Base-by-base conservation (phyloP, 2,329 filamentous ascomycete species). In the Cyclaneusma minus region DNA sequence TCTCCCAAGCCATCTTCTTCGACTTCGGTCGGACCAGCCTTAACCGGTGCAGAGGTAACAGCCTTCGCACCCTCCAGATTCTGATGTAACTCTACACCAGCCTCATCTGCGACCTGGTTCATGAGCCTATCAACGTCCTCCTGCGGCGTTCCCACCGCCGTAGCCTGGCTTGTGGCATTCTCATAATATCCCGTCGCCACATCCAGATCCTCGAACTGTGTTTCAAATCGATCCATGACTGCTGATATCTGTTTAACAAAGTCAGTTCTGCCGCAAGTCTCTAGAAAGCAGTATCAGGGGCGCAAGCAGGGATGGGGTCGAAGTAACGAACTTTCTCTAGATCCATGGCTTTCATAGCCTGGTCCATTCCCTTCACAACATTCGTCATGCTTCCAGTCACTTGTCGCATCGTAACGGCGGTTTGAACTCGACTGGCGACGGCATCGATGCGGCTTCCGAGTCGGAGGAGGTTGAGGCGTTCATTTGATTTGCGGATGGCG, bases 91-190 rank as follows among this genome's bases (percentile, higher is more conserved):
- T 89, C 79, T 27, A 93, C 68, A 28, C 84, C 84, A 7, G 80
- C 82, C 50, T 91, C 83, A 49, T 92, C 84, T 35, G 83, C 83
- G 22, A 89, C 69, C 54, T 91, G 79, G 36, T 70, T 76, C 54
- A 92, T 77, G 35, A 92, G 56, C 38, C 82, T 73, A 50, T 92
- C 83, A 2, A 92, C 82, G 39, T 85, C 82, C 40, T 91, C 83
- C 48, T 92, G 68, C 53, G 58, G 80, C 55, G 56, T 85, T 50
- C 60, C 80, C 48, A 58, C 76, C 43, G 52, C 80, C 49, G 83
- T 91, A 19, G 77, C 78, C 33, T 78, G 75, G 13, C 68, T 72
- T 35, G 85, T 87, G 32, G 82, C 80, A 45, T 85, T 83, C 51
- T 87, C 81, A 53, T 89, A 89, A 58, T 47, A 46, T 6, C 43